Evolutionary conservation across 352 stramenopile genomes (phyloP).

Genomic region (Phytopythium aichiense): DNA sequence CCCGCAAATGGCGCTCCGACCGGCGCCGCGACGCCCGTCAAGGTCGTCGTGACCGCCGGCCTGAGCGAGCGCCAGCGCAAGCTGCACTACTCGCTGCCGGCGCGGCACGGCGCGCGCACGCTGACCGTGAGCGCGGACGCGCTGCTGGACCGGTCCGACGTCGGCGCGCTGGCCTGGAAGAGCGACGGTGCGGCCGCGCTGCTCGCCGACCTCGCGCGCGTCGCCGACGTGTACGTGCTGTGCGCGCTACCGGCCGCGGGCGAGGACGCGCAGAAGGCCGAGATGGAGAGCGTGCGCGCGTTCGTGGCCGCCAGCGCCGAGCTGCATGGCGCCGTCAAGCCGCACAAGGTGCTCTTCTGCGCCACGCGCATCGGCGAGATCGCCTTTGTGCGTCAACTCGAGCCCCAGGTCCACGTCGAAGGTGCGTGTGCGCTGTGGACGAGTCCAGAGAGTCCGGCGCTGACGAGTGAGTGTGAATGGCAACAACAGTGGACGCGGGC

Average conservation of each 20-base stretch:
- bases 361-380: conserved; percentile 72
- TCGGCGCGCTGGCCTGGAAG: conserved; percentile 33
- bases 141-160: conserved; percentile 32
- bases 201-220: conserved; percentile 49
- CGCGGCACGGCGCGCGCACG: conserved; percentile 52
- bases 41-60: conserved; percentile 28
- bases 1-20: conserved; percentile 2
- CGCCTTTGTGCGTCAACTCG: conserved; percentile 84
- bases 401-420: conserved; percentile 81
- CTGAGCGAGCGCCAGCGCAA: conserved; percentile 51
- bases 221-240: conserved; percentile 70
- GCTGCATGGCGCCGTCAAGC: conserved; percentile 33
- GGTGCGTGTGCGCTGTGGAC: conserved; percentile 20
- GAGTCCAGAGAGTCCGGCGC: not conserved
- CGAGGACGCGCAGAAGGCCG: conserved; percentile 28
- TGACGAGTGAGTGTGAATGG: conserved; percentile 10
- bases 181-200: conserved; percentile 37
- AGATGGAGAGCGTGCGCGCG: conserved; percentile 40
- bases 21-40: conserved; percentile 12
- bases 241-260: conserved; percentile 33
- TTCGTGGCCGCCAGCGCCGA: conserved; percentile 34
- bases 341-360: conserved; percentile 82
- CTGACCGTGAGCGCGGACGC: conserved; percentile 65
- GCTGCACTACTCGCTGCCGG: conserved; percentile 55
- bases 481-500: conserved; percentile 39